Evolutionary conservation across 2,329 filamentous ascomycete genomes (phyloP).

Genomic region (Metarhizium robertsii): DNA sequence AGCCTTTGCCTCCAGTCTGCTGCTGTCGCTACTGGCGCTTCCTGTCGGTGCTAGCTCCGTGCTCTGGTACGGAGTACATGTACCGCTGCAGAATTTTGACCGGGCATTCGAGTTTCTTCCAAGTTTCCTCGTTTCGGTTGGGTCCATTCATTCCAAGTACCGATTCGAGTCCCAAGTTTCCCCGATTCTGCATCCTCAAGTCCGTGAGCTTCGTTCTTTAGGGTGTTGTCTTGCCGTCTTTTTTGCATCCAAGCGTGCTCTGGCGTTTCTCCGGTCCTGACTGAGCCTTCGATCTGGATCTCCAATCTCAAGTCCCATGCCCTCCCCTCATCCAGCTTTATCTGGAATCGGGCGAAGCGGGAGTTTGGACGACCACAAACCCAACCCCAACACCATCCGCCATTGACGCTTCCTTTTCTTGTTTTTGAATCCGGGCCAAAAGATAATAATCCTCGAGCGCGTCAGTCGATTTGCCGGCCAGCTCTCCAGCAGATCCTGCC

Average conservation of each 20-base stretch:
- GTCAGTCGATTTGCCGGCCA: constrained; percentile 4
- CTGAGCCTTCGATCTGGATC: background rate
- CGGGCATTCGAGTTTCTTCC: background rate
- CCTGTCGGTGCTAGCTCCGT: background rate
- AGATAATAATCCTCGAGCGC: background rate
- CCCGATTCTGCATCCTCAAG: background rate
- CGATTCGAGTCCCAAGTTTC: background rate
- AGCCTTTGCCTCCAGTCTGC: no score
- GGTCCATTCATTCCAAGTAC: background rate
- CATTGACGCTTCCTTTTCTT: background rate
- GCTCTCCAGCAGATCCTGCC: constrained; percentile 1
- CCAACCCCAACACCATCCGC: background rate
- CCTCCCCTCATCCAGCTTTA: no score
- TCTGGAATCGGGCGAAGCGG: no score
- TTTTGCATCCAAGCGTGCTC: background rate
- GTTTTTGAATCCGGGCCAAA: background rate
- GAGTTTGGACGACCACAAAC: background rate
- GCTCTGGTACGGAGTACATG: background rate
- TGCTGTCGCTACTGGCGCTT: no score
- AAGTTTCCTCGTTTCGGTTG: background rate
- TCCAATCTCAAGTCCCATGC: no score
- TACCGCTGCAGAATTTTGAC: background rate
- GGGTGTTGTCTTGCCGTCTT: background rate
- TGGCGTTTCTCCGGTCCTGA: no score
- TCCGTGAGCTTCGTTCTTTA: background rate